These are phyloP conservation scores for Melaleuca alternifolia DNA, from an alignment of 345 rosid species.

Conservation along the genomic window DNA sequence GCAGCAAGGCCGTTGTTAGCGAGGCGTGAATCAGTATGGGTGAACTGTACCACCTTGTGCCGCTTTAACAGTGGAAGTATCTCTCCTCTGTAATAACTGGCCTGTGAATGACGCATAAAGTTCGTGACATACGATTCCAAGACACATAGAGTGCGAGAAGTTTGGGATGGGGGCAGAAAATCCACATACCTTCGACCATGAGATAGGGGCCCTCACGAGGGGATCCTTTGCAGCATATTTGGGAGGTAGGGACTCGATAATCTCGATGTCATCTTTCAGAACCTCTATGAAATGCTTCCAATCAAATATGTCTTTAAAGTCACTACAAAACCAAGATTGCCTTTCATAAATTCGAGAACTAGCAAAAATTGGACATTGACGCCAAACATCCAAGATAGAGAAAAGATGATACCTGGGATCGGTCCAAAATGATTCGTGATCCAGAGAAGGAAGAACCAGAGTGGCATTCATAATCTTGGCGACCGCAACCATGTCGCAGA, in stretches of 20 bases:
- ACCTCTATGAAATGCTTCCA: slow-evolving; percentile 82
- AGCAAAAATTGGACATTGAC: neutral
- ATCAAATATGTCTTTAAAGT: slow-evolving; percentile 90
- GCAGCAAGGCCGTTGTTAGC: slow-evolving; percentile 78
- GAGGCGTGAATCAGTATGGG: slow-evolving; percentile 85
- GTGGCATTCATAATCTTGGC: slow-evolving; percentile 97
- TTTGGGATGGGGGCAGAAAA: neutral
- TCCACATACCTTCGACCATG: slow-evolving; percentile 89
- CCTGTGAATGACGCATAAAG: slow-evolving; percentile 35
- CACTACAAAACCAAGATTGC: slow-evolving; percentile 30
- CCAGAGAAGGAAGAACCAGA: slow-evolving; percentile 91
- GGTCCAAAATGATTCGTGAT: slow-evolving; percentile 96
- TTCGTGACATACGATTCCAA: slow-evolving; percentile 1
- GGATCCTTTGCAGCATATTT: slow-evolving; percentile 43
- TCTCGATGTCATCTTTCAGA: slow-evolving; percentile 63
- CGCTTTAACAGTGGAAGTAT: slow-evolving; percentile 57
- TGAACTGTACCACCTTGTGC: slow-evolving; percentile 78
- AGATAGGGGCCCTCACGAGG: slow-evolving; percentile 74
- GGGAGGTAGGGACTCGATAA: slow-evolving; percentile 74
- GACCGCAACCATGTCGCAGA: slow-evolving; percentile 96
- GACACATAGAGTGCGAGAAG: neutral
- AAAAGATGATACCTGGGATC: slow-evolving; percentile 68
- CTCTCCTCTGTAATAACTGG: slow-evolving; percentile 83
- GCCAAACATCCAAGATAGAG: neutral
- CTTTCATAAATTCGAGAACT: neutral